Evolutionary conservation across 352 stramenopile genomes (phyloP), one percentile per base, ranked within the genome.

Genomic region (Globisporangium cylindrosporum): DNA sequence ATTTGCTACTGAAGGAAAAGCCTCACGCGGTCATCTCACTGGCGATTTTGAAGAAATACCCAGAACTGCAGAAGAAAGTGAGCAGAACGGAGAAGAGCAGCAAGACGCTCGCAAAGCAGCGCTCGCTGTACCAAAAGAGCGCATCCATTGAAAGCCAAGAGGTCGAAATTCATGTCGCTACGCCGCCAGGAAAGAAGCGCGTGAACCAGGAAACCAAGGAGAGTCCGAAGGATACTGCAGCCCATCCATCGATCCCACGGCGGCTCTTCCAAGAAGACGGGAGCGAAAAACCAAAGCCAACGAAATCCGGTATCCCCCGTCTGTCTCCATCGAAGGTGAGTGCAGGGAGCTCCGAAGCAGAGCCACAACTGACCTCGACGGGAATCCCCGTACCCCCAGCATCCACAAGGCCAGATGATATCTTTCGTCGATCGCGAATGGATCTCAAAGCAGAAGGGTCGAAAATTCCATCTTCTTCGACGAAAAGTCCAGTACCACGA

Each of bases 1-100:
- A 74, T 14, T 24, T 82, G 9, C 53, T 93, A 22, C 49, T 91
- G 18, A 73, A 73, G 38, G 81, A 92, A 24, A 82, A 92, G 25
- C 76, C 71, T 0, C 64, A 77, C 25, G 77, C 80, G 15, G 66
- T 60, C 18, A 75, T 93, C 64, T 70, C 79, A 22, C 59, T 69
- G 9, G 78, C 75, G 12, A 80, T 93, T 29, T 61, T 77, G 25
- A 29, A 78, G 14, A 87, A 81, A 53, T 63, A 75, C 43, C 71
- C 77, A 4, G 74, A 86, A 15, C 49, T 85, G 36, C 49, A 62
- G n/a, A 69, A 74, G 18, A 55, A 69, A 64, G 3, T 29, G 10
- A 14, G 9, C 3, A 43, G 14, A 36, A 25, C 41, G 27, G 58
- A 54, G 9, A 36, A 20, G 20, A 67, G 38, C 14, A 27, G 20